A percentile compares a stretch with the other conserved stretches of the same genome.
Evolutionary conservation across 371 early-diverging fungal genomes (phyloP).

Genomic region (Polyrhizophydium stewartii): DNA sequence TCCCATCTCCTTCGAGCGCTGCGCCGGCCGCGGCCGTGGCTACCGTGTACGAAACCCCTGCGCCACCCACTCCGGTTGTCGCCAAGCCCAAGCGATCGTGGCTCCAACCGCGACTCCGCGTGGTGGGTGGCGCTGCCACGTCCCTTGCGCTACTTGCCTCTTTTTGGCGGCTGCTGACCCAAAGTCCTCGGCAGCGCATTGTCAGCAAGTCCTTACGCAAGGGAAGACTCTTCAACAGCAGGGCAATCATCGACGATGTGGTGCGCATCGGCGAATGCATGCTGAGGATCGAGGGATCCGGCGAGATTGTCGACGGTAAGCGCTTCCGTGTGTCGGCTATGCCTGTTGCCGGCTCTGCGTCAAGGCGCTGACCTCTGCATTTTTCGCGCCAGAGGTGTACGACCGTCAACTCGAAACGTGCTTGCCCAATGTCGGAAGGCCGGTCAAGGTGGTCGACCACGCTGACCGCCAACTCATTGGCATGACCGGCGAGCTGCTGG

Average conservation of each 20-base stretch:
- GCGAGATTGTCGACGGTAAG: slow-evolving; percentile 16
- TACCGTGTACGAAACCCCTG: too few relatives aligned
- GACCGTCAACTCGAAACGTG: slow-evolving; percentile 25
- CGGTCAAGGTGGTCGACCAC: slow-evolving; percentile 17
- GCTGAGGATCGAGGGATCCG: slow-evolving; percentile 9
- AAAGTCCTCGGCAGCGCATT: slow-evolving; percentile 10
- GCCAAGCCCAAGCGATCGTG: slow-evolving; percentile 9
- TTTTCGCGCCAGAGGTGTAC: neutral
- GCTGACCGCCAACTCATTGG: slow-evolving; percentile 12
- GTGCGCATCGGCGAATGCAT: slow-evolving; percentile 9
- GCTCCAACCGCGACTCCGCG: slow-evolving; percentile 23
- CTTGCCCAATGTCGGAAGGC: slow-evolving; percentile 16
- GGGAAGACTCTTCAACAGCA: slow-evolving; percentile 17
- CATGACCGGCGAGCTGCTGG: slow-evolving; percentile 13
- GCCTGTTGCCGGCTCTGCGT: too few relatives aligned
- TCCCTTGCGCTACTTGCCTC: neutral
- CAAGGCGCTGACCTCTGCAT: too few relatives aligned
- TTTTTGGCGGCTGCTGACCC: neutral
- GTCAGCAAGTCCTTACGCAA: slow-evolving; percentile 8
- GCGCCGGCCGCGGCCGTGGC: too few relatives aligned
- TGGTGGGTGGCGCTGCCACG: slow-evolving; percentile 9
- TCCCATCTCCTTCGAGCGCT: too few relatives aligned
- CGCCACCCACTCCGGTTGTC: too few relatives aligned
- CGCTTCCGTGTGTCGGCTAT: too few relatives aligned
- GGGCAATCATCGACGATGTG: slow-evolving; percentile 24